These are phyloP conservation scores for Phascolomyces articulosus DNA, from an alignment of 371 early-diverging fungal genomes.

Conservation along the genomic window DNA sequence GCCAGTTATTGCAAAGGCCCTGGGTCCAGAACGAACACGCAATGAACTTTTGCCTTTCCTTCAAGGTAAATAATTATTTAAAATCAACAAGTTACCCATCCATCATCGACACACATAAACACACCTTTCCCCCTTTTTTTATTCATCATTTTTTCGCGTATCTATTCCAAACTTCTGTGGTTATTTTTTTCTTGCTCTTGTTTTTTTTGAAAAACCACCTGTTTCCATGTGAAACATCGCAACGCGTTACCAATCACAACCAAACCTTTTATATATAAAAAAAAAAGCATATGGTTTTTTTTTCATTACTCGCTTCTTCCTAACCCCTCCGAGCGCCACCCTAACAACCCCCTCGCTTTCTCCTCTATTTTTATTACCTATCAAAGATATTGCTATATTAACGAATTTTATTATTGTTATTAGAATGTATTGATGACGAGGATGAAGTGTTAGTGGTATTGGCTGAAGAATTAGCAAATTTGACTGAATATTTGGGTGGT, in stretches of 20 bases:
- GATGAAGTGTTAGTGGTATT: slow-evolving; percentile 95
- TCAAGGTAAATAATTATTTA: slow-evolving; percentile 84
- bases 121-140: background rate
- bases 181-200: too few species aligned
- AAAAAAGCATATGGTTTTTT: too few species aligned
- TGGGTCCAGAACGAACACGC: slow-evolving; percentile 94
- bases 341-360: background rate
- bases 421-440: slow-evolving; percentile 98
- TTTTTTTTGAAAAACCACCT: too few species aligned
- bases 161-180: too few species aligned
- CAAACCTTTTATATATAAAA: too few species aligned
- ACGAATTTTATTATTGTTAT: slow-evolving; percentile 3
- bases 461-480: slow-evolving; percentile 93
- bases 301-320: background rate
- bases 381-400: background rate
- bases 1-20: slow-evolving; percentile 89
- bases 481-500: slow-evolving; percentile 92
- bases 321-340: too few species aligned
- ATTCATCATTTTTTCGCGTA: too few species aligned
- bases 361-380: background rate
- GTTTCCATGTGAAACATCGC: too few species aligned
- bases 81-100: background rate
- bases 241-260: too few species aligned
- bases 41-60: slow-evolving; percentile 96
- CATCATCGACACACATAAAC: background rate